Evolutionary conservation across 345 rosid genomes (phyloP).

Genomic region (Populus ilicifolia): DNA sequence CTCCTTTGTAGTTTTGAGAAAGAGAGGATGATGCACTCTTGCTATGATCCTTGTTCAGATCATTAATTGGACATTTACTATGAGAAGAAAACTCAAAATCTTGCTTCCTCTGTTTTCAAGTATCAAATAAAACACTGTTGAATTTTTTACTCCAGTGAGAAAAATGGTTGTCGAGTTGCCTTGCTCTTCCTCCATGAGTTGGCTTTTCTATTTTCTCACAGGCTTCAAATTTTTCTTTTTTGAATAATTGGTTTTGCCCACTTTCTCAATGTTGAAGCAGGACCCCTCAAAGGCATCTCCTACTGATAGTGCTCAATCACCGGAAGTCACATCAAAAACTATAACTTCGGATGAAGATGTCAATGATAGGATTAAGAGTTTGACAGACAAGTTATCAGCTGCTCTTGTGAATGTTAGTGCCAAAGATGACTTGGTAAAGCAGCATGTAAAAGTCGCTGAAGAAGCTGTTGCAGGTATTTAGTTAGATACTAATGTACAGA

Average conservation of each 20-base stretch:
- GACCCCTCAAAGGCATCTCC: conserved; percentile 58
- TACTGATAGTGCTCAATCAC: conserved; percentile 40
- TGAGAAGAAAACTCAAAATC: not conserved
- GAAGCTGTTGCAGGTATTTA: conserved; percentile 84
- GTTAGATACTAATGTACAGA: not conserved
- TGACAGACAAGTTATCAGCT: conserved; percentile 62
- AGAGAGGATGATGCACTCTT: not conserved
- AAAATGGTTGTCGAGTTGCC: not conserved
- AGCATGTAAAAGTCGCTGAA: conserved; percentile 93
- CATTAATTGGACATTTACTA: not conserved
- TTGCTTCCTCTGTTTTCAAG: not conserved
- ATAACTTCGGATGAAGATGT: conserved; percentile 41
- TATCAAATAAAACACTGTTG: not conserved
- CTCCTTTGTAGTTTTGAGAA: not conserved
- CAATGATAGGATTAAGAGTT: conserved; percentile 39
- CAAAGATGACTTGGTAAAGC: conserved; percentile 81
- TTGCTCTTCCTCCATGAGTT: not conserved
- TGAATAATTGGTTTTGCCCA: not conserved
- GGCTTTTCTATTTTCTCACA: not conserved
- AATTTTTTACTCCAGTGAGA: not conserved
- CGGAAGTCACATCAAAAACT: conserved; percentile 48
- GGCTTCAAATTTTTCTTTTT: not conserved
- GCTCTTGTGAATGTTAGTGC: conserved; percentile 70
- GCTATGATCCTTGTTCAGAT: not conserved
- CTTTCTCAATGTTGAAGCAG: conserved; percentile 34